These are phyloP conservation scores for Fusarium sambucinum DNA, from an alignment of 2,329 filamentous ascomycete genomes.

Conservation along the genomic window DNA sequence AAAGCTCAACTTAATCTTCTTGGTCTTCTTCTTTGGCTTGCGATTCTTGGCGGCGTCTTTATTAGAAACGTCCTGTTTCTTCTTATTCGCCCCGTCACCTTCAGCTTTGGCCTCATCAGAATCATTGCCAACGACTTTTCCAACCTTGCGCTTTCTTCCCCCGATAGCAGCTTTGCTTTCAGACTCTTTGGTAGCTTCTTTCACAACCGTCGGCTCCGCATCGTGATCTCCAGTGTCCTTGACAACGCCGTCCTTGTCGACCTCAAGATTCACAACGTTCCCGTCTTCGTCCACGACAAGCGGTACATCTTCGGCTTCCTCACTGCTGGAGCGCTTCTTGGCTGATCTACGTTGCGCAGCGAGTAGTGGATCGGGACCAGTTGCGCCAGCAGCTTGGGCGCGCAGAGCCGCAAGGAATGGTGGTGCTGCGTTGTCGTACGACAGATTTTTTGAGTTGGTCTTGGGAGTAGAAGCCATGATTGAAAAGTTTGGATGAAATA, in stretches of 20 bases:
- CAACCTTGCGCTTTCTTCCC: constrained; percentile 67
- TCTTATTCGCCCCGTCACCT: constrained; percentile 28
- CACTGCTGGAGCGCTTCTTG: constrained; percentile 70
- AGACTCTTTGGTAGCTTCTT: constrained; percentile 50
- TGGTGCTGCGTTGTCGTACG: constrained; percentile 71
- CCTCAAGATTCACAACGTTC: constrained; percentile 68
- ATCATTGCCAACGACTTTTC: constrained; percentile 53
- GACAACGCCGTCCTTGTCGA: constrained; percentile 60
- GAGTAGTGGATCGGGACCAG: constrained; percentile 66
- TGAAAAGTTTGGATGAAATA: constrained; percentile 9
- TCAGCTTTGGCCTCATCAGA: constrained; percentile 45
- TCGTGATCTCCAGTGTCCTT: constrained; percentile 48
- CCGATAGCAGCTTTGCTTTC: constrained; percentile 51
- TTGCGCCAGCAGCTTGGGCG: constrained; percentile 63
- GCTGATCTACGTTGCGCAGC: constrained; percentile 62
- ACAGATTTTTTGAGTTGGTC: constrained; percentile 78
- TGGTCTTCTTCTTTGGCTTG: constrained; percentile 65
- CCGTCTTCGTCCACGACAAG: constrained; percentile 80
- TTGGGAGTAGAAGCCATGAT: constrained; percentile 67
- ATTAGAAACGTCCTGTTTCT: constrained; percentile 33
- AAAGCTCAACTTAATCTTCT: constrained; percentile 77
- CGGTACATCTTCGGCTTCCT: constrained; percentile 81
- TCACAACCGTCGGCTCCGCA: constrained; percentile 43
- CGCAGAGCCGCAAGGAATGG: constrained; percentile 71
- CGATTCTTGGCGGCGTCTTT: constrained; percentile 49